phyloP scores from a whole-genome alignment of 2,329 filamentous ascomycete genomes.

The Cladobotryum mycophilum region DNA sequence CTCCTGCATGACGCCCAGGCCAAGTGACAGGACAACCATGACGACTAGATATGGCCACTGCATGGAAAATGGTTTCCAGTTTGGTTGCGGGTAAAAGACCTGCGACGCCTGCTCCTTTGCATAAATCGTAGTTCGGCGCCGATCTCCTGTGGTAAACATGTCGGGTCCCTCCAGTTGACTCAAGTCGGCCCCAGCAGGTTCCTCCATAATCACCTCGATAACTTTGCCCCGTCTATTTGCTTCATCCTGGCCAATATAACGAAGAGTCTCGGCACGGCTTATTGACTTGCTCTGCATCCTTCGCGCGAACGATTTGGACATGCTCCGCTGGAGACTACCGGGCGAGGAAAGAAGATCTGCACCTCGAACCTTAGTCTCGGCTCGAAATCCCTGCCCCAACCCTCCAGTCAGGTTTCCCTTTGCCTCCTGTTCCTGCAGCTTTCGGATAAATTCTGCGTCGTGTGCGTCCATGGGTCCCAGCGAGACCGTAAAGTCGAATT shows the following conservation, averaged over 20 bases:
- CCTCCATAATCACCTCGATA: conserved; percentile 49
- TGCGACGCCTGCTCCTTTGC: conserved; percentile 33
- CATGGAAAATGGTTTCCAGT: conserved; percentile 64
- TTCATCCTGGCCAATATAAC: conserved; percentile 48
- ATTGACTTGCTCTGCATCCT: conserved; percentile 19
- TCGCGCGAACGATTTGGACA: conserved; percentile 38
- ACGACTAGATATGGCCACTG: conserved; percentile 52
- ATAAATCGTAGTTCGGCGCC: conserved; percentile 33
- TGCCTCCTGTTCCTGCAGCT: conserved; percentile 47
- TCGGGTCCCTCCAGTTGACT: conserved; percentile 44
- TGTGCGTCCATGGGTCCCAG: conserved; percentile 40
- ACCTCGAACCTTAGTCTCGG: conserved; percentile 41
- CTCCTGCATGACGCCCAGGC: conserved; percentile 48
- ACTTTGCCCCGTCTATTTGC: conserved; percentile 55
- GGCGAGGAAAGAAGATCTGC: conserved; percentile 42
- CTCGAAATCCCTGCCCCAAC: conserved; percentile 46
- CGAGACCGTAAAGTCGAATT: conserved; percentile 41
- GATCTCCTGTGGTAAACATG: conserved; percentile 21
- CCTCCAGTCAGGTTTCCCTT: conserved; percentile 52
- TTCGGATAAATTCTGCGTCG: conserved; percentile 38
- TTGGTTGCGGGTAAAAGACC: conserved; percentile 55
- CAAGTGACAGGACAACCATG: conserved; percentile 48
- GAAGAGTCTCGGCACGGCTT: conserved; percentile 36
- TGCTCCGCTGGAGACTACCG: conserved; percentile 26
- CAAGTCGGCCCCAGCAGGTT: conserved; percentile 40